Base-by-base conservation (phyloP, 2,329 filamentous ascomycete species). In the Chaetomiaceae sp. region DNA sequence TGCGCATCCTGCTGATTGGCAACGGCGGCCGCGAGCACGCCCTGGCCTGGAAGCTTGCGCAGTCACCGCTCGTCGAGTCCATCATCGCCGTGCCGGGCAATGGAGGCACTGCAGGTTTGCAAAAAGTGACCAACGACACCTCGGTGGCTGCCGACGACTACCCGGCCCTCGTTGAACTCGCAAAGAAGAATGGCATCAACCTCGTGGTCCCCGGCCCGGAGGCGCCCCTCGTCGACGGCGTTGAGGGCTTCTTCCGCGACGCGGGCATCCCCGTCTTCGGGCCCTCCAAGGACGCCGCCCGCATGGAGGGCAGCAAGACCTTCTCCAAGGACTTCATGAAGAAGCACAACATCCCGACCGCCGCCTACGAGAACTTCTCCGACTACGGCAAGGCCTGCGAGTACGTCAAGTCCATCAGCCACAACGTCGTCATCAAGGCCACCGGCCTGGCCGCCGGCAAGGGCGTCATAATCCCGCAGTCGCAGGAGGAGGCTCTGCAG, bases 241-340 rank as follows among this genome's bases (percentile, higher is more conserved):
- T 96, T 58, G 87, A 91, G 66, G 87, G 85, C 64, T 88, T 86
- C 74, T 97, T 97, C 75, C 78, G 82, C 59, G 69, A 72, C 48
- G 85, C 81, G 46, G 85, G 86, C 44, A 90, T 96, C 67, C 80
- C 82, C 63, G 87, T 84, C 71, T 97, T 96, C 66, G 94, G 92
- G 2, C 94, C 94, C 5, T 88, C 85, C 53, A 84, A 88, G 72
- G 83, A 83, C 45, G 92, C 94, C 20, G 91, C 94, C 17, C 81
- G 82, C 40, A 89, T 99, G 81, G 94, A 99, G 72, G 94, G 94
- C 56, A 95, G 89, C 74, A 99, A 99, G 77, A 89, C 92, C 11
- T 97, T 95, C 71, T 91, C 89, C 58, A 99, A 99, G 70, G 91
- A 97, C 71, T 97, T 97, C 68, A 99, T 97, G 94, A 86, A 88